A percentile compares a stretch with the other conserved stretches of the same genome.
Evolutionary conservation across 768 basidiomycete genomes (phyloP).

Genomic region (Termitomyces sp.): DNA sequence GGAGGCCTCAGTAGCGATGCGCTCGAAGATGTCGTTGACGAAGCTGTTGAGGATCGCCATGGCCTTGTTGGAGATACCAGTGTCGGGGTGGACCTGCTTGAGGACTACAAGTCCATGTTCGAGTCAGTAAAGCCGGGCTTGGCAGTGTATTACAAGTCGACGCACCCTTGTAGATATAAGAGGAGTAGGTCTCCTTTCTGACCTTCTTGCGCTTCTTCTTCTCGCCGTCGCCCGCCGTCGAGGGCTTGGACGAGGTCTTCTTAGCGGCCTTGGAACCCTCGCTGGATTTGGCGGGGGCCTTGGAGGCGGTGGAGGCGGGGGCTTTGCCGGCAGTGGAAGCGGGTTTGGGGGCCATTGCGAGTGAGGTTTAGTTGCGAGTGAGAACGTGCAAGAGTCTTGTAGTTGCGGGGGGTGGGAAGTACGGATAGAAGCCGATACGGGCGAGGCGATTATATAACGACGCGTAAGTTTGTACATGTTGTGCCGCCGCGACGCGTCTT

Average conservation of each 20-base stretch:
- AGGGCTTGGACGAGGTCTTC: conserved; percentile 58
- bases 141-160: no score
- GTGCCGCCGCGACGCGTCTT: conserved; percentile 32
- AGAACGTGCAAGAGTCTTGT: background rate
- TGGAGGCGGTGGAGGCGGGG: conserved; percentile 64
- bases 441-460: conserved; percentile 34
- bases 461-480: conserved; percentile 48
- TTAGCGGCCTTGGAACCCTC: conserved; percentile 72
- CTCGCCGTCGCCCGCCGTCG: conserved; percentile 55
- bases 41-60: conserved; percentile 92
- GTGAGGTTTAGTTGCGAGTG: conserved; percentile 1
- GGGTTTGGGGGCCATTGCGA: conserved; percentile 75
- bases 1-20: conserved; percentile 86
- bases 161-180: conserved; percentile 91
- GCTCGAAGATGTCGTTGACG: conserved; percentile 93
- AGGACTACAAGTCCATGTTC: conserved; percentile 62
- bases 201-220: conserved; percentile 89
- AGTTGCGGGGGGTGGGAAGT: no score
- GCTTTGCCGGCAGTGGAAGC: conserved; percentile 81
- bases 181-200: conserved; percentile 90
- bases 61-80: conserved; percentile 97
- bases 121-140: no score
- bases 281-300: conserved; percentile 67
- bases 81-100: conserved; percentile 97
- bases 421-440: no score